Evolutionary conservation across 176 grass and related monocot species (phyloP).

Genomic region (Rhynchospora breviuscula): DNA sequence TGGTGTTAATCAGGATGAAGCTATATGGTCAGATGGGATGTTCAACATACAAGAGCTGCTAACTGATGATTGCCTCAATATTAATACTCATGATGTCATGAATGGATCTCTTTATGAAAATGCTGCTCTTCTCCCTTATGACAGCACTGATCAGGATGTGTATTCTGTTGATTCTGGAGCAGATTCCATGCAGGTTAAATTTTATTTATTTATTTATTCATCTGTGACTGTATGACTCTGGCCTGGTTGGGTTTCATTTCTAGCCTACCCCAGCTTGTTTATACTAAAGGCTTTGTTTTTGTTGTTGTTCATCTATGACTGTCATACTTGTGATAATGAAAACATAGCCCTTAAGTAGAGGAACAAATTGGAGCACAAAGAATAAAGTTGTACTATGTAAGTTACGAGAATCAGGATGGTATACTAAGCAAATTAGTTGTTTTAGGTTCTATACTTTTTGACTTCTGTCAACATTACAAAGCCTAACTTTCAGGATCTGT

Average conservation of each 20-base stretch:
- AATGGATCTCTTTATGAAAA: constrained; percentile 40
- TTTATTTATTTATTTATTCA: not conserved
- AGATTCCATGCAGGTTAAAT: constrained; percentile 43
- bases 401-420: not conserved
- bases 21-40: not conserved
- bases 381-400: not conserved
- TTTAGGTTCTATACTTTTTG: not conserved
- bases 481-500: constrained; percentile 40
- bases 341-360: not conserved
- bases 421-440: not conserved
- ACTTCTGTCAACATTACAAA: not conserved
- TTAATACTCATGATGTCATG: constrained; percentile 14
- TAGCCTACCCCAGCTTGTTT: too few relatives aligned
- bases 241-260: too few relatives aligned
- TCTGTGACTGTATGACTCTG: not conserved
- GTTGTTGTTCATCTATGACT: not conserved
- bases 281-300: not conserved
- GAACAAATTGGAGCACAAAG: not conserved
- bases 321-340: not conserved
- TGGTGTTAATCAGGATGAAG: constrained; percentile 4
- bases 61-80: constrained; percentile 27
- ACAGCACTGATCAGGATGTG: constrained; percentile 47
- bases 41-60: constrained; percentile 13
- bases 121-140: constrained; percentile 45
- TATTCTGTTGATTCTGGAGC: constrained; percentile 45